Percentiles rank a stretch among this genome's conserved stretches.
These are phyloP conservation scores for Colletotrichum paranaense DNA, from an alignment of 2,329 filamentous ascomycete species.

Conservation along the genomic window DNA sequence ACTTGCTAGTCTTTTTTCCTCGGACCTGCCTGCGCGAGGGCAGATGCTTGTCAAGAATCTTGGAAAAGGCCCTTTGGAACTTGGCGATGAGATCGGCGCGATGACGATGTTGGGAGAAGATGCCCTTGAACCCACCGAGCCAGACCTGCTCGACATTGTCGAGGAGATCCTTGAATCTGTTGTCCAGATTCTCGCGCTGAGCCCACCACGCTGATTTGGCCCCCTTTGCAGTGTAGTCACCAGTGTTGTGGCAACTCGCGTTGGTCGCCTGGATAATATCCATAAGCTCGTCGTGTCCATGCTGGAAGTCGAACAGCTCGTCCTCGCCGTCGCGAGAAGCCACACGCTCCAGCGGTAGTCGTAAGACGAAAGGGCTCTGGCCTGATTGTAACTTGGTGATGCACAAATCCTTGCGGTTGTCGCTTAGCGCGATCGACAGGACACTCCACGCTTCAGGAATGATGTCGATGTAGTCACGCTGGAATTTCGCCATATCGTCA, in stretches of 20 bases:
- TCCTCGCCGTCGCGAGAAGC: slow-evolving; percentile 81
- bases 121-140: slow-evolving; percentile 93
- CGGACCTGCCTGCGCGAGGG: slow-evolving; percentile 80
- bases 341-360: slow-evolving; percentile 85
- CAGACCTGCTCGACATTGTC: slow-evolving; percentile 91
- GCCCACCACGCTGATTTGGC: slow-evolving; percentile 91
- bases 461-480: slow-evolving; percentile 85
- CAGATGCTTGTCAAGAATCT: slow-evolving; percentile 83
- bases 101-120: slow-evolving; percentile 82
- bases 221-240: slow-evolving; percentile 78
- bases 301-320: slow-evolving; percentile 85
- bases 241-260: slow-evolving; percentile 78
- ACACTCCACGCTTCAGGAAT: slow-evolving; percentile 87
- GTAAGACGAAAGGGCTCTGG: slow-evolving; percentile 84
- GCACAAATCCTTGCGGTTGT: slow-evolving; percentile 85
- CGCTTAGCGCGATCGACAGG: slow-evolving; percentile 85
- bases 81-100: slow-evolving; percentile 74
- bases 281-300: slow-evolving; percentile 81
- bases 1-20: slow-evolving; percentile 62
- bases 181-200: slow-evolving; percentile 83
- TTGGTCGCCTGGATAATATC: slow-evolving; percentile 88
- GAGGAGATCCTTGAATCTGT: slow-evolving; percentile 80
- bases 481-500: slow-evolving; percentile 72
- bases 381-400: slow-evolving; percentile 85
- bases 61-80: slow-evolving; percentile 83